Conservation (phyloP, 106 monocot genomes). For the Phalaenopsis aphrodite region DNA sequence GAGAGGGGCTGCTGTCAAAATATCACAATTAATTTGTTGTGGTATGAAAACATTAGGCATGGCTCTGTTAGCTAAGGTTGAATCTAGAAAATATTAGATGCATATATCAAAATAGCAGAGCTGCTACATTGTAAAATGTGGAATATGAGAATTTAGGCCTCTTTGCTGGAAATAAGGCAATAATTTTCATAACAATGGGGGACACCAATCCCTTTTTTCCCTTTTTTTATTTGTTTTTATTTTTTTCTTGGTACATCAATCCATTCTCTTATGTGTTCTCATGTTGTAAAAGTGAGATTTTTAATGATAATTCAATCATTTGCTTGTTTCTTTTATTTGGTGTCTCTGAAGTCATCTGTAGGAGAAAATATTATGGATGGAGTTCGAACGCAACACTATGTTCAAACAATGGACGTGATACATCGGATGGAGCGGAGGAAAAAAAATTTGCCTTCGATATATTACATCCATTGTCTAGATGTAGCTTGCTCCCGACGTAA, state of each 20-base stretch:
- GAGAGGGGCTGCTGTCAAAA: not conserved
- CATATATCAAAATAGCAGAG: constrained; percentile 2
- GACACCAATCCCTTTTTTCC: not conserved
- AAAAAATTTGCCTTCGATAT: too few species aligned
- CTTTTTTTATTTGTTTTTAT: not conserved
- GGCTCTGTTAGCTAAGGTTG: not conserved
- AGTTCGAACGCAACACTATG: too few species aligned
- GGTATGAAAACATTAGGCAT: too few species aligned
- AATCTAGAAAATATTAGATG: not conserved
- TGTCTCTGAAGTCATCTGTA: too few species aligned
- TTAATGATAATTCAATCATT: constrained; percentile 2
- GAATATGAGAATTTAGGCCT: not conserved
- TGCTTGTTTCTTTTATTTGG: too few species aligned
- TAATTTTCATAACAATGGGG: not conserved
- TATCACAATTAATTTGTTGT: not conserved
- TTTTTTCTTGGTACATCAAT: too few species aligned
- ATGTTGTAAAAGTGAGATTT: not conserved
- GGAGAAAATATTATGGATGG: too few species aligned
- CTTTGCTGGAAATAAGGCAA: not conserved
- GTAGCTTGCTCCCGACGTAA: too few species aligned
- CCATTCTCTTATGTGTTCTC: not conserved
- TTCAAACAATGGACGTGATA: too few species aligned
- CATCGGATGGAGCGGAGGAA: too few species aligned
- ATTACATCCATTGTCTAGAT: too few species aligned
- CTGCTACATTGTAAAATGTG: constrained; percentile 1